Evolutionary conservation across 306 rosid genomes (phyloP).

Genomic region (Crotalaria pallida): DNA sequence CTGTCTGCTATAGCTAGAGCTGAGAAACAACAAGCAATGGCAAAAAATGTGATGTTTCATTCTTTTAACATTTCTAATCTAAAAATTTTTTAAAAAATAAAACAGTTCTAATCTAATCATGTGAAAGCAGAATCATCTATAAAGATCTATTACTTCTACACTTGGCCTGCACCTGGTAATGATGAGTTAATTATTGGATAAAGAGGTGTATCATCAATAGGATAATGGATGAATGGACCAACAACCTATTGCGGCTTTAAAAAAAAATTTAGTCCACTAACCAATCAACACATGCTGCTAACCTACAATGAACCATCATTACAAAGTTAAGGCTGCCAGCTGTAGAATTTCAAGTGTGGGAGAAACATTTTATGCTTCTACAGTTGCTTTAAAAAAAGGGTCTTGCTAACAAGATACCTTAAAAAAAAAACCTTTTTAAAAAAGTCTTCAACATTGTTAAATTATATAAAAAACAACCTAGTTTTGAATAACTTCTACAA

Average conservation of each 20-base stretch:
- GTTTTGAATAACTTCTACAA: neutral
- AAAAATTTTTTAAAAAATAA: too few species aligned
- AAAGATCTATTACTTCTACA: neutral
- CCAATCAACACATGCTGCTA: neutral
- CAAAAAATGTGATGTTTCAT: too few species aligned
- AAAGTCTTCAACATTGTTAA: neutral
- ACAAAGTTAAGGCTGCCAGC: neutral
- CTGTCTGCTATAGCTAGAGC: conserved; percentile 30
- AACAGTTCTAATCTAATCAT: too few species aligned
- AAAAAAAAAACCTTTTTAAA: too few species aligned
- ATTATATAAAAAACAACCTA: neutral
- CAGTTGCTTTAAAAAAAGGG: neutral
- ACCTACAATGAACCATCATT: neutral
- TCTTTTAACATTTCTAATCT: too few species aligned
- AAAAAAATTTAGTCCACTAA: neutral
- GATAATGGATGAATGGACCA: neutral
- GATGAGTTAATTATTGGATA: neutral
- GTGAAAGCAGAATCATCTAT: neutral
- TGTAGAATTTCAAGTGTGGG: neutral
- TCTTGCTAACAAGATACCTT: too few species aligned
- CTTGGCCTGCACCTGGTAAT: neutral
- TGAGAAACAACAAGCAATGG: conserved; percentile 16
- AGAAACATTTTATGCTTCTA: neutral
- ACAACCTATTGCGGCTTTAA: neutral
- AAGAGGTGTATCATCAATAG: neutral